A percentile compares a stretch with the other conserved stretches of the same genome.
These are phyloP conservation scores for Diaporthe destruens DNA, from an alignment of 2,329 filamentous ascomycete species.

Conservation along the genomic window DNA sequence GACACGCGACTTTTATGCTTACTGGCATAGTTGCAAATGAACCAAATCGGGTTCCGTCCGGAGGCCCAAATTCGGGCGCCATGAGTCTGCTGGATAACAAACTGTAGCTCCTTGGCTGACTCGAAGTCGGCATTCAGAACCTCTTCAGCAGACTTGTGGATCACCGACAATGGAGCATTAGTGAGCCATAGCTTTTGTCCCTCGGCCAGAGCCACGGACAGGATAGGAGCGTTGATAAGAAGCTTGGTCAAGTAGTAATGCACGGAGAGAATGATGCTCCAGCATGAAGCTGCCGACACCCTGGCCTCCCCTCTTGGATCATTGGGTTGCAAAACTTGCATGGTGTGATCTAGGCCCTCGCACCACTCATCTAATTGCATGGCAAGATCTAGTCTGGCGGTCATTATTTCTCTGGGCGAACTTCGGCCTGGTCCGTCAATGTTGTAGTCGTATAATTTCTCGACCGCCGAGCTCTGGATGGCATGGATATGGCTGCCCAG, in stretches of 20 bases:
- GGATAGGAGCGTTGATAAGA: neutral
- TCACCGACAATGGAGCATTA: neutral
- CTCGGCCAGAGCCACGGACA: neutral
- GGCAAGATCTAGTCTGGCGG: neutral
- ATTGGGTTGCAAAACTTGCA: neutral
- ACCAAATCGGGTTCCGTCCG: neutral
- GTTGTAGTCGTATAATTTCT: conserved; percentile 11
- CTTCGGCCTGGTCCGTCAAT: neutral
- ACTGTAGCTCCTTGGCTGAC: neutral
- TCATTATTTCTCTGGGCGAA: neutral
- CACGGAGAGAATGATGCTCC: conserved; percentile 7
- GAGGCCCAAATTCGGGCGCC: too few species aligned
- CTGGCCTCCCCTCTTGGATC: neutral
- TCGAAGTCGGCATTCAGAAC: neutral
- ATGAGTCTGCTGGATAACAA: neutral
- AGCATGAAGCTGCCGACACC: neutral
- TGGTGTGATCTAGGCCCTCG: neutral
- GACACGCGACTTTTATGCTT: neutral
- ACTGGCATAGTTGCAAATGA: conserved; percentile 20
- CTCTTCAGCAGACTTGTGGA: neutral
- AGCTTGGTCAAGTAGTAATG: neutral
- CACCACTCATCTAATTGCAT: conserved; percentile 13
- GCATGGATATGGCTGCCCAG: neutral
- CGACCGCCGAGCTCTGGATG: neutral
- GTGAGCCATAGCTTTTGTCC: neutral